Conservation (phyloP, 768 basidiomycete genomes). For the Mycena albidolilacea region DNA sequence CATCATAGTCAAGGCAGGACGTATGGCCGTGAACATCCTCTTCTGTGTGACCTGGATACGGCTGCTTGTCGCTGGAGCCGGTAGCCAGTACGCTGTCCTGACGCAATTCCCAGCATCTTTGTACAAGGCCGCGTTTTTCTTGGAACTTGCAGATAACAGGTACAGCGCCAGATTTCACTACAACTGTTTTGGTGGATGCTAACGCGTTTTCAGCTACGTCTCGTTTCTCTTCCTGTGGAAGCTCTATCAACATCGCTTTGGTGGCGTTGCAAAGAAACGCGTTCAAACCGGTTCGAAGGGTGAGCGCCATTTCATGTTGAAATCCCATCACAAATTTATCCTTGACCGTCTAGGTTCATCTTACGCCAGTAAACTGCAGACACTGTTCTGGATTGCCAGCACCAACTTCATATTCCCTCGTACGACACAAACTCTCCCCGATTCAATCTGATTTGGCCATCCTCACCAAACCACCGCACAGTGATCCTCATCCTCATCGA, state of each 20-base stretch:
- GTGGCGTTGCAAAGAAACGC: background rate
- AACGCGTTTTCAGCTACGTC: constrained; percentile 4
- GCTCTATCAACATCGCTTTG: background rate
- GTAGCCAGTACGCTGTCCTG: constrained; percentile 2
- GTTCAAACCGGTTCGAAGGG: background rate
- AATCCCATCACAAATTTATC: background rate
- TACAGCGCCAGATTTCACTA: background rate
- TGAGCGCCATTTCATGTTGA: background rate
- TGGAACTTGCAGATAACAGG: constrained; percentile 26
- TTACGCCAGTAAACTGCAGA: too few relatives aligned
- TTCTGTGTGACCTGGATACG: constrained; percentile 13
- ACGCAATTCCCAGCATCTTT: background rate
- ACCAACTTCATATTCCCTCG: too few relatives aligned
- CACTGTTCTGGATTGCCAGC: too few relatives aligned
- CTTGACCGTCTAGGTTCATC: too few relatives aligned
- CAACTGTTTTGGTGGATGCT: background rate
- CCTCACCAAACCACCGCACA: too few relatives aligned
- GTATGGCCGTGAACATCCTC: background rate
- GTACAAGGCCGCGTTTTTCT: background rate
- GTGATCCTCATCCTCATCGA: too few relatives aligned
- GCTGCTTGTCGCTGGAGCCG: background rate
- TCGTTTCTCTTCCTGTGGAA: constrained; percentile 22
- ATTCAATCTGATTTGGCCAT: too few relatives aligned
- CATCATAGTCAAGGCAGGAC: background rate
- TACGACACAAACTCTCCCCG: too few relatives aligned